A percentile compares a stretch with the other conserved stretches of the same genome.
phyloP scores from a whole-genome alignment of 805 yeast species.

The Metschnikowia hibisci region DNA sequence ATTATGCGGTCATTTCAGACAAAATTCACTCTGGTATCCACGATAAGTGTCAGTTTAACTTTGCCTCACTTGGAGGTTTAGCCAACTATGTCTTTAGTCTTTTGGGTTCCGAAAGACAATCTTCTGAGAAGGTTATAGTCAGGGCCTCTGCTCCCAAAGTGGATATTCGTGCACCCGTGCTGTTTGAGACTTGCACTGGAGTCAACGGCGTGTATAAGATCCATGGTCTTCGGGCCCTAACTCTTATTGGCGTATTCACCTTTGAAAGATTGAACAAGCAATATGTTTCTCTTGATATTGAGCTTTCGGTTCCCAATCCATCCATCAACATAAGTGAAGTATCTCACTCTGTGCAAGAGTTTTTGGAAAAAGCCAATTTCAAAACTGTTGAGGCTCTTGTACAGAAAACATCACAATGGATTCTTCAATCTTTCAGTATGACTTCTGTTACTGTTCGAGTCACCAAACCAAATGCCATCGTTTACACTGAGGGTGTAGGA shows the following conservation, averaged over 20 bases:
- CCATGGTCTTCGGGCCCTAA: slow-evolving; percentile 52
- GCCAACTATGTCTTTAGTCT: slow-evolving; percentile 46
- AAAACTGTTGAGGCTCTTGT: slow-evolving; percentile 94
- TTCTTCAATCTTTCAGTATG: slow-evolving; percentile 35
- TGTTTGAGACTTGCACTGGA: slow-evolving; percentile 7
- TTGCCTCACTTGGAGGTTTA: slow-evolving; percentile 41
- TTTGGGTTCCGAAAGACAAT: slow-evolving; percentile 40
- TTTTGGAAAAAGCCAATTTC: slow-evolving; percentile 76
- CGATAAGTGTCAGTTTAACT: slow-evolving; percentile 35
- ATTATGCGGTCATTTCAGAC: slow-evolving; percentile 81
- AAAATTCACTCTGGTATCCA: slow-evolving; percentile 54
- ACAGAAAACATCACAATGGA: slow-evolving; percentile 59
- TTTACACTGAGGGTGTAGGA: slow-evolving; percentile 86
- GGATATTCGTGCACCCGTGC: slow-evolving; percentile 49
- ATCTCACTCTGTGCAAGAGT: slow-evolving; percentile 41
- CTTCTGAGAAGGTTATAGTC: slow-evolving; percentile 43
- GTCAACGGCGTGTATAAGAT: slow-evolving; percentile 34
- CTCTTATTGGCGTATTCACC: slow-evolving; percentile 90
- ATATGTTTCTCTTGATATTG: slow-evolving; percentile 55
- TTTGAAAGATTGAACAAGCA: slow-evolving; percentile 84
- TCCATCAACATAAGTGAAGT: slow-evolving; percentile 19
- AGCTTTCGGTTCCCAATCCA: slow-evolving; percentile 31
- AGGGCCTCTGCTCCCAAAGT: slow-evolving; percentile 47
- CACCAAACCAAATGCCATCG: slow-evolving; percentile 84
- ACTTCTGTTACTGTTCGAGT: slow-evolving; percentile 56